These are phyloP conservation scores for Penicillium taxi DNA, from an alignment of 495 filamentous ascomycete species.

Conservation along the genomic window DNA sequence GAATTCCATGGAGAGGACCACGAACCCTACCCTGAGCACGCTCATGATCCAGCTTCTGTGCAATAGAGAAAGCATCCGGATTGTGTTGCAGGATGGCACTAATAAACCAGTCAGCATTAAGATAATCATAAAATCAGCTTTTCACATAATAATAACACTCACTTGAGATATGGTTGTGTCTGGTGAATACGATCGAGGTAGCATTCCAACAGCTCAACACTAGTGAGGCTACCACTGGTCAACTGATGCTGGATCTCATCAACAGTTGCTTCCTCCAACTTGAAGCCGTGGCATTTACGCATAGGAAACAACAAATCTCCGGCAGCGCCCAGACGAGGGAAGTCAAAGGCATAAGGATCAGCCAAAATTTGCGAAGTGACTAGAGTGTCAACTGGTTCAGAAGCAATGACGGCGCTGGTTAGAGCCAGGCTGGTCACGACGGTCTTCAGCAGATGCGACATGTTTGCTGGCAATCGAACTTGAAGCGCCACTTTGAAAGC, in stretches of 20 bases:
- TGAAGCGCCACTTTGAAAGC: too few species aligned
- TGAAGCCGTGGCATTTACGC: constrained; percentile 51
- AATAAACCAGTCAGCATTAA: not conserved
- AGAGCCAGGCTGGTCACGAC: constrained; percentile 18
- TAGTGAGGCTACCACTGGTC: constrained; percentile 35
- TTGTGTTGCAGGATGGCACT: constrained; percentile 54
- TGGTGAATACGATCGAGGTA: constrained; percentile 48
- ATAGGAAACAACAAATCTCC: constrained; percentile 46
- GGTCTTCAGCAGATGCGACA: constrained; percentile 15
- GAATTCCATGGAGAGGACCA: constrained; percentile 62
- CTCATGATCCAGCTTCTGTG: constrained; percentile 50
- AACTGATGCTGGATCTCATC: constrained; percentile 45
- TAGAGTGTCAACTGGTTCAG: constrained; percentile 8
- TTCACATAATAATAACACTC: too few species aligned
- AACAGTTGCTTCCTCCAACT: constrained; percentile 56
- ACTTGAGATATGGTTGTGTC: constrained; percentile 54
- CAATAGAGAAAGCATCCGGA: constrained; percentile 53
- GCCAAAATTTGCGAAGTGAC: constrained; percentile 27
- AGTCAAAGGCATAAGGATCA: constrained; percentile 34
- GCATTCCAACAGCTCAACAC: constrained; percentile 42
- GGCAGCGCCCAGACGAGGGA: constrained; percentile 28
- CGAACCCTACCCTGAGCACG: constrained; percentile 46
- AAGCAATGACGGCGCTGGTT: constrained; percentile 15
- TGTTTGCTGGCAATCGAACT: too few species aligned
- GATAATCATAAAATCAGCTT: not conserved